phyloP scores from a whole-genome alignment of 257 asterid species.

The Nyctanthes arbortristis region DNA sequence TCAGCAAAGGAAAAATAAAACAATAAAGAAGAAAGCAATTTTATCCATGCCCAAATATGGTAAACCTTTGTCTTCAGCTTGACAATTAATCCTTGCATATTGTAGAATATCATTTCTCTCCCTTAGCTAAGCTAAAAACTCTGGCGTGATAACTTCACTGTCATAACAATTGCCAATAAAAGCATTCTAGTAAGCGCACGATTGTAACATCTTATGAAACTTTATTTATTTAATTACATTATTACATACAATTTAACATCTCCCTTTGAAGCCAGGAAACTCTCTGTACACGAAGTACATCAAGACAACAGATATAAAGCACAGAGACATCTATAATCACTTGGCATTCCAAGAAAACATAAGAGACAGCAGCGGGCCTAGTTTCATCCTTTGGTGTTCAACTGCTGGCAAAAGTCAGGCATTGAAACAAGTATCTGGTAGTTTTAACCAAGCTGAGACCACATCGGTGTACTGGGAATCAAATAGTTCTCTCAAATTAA shows the following conservation, averaged over 20 bases:
- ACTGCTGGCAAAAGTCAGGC: neutral
- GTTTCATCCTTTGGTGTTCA: neutral
- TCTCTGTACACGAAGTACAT: neutral
- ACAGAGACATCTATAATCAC: neutral
- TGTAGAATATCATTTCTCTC: neutral
- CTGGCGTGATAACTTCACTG: neutral
- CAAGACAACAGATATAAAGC: neutral
- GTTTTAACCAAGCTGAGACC: neutral
- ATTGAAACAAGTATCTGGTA: conserved; percentile 4
- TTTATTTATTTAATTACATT: neutral
- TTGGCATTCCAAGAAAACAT: neutral
- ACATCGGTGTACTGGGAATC: neutral
- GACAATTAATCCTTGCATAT: neutral
- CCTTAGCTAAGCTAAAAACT: neutral
- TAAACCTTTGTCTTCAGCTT: neutral
- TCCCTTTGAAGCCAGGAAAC: neutral
- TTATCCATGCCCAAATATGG: neutral
- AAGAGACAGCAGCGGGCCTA: neutral
- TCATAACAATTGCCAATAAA: neutral
- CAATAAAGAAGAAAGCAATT: neutral
- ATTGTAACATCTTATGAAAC: neutral
- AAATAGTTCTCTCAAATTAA: neutral
- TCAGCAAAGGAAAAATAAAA: no score
- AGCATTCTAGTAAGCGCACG: neutral
- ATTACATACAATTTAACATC: neutral